Evolutionary conservation across 768 basidiomycete species (phyloP).

Genomic region (Russula foetens): DNA sequence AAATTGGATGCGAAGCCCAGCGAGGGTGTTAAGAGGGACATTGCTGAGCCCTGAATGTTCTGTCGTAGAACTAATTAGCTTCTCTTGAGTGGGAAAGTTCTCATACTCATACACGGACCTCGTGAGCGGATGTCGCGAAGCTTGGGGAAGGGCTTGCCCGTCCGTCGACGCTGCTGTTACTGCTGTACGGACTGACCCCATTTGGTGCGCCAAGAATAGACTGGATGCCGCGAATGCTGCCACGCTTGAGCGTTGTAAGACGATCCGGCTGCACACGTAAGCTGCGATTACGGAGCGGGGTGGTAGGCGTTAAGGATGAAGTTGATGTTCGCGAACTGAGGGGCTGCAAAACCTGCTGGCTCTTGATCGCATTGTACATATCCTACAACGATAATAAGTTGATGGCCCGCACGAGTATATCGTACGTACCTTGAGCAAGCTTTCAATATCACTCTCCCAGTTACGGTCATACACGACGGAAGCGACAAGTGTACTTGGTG

Average conservation of each 20-base stretch:
- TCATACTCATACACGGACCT: constrained; percentile 36
- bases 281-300: constrained; percentile 57
- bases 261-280: constrained; percentile 60
- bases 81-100: not conserved
- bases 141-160: constrained; percentile 93
- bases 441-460: constrained; percentile 88
- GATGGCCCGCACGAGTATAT: not conserved
- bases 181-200: constrained; percentile 78
- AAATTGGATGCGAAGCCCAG: constrained; percentile 97
- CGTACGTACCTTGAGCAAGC: constrained; percentile 67
- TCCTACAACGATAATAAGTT: constrained; percentile 45
- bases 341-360: constrained; percentile 85
- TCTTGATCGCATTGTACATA: constrained; percentile 89
- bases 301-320: constrained; percentile 50
- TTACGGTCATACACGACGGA: constrained; percentile 48
- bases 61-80: constrained; percentile 31
- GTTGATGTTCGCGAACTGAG: constrained; percentile 44
- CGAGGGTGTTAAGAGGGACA: constrained; percentile 70
- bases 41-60: constrained; percentile 49
- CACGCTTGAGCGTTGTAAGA: constrained; percentile 73
- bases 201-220: constrained; percentile 61
- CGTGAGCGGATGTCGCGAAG: constrained; percentile 82
- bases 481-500: constrained; percentile 27
- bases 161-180: constrained; percentile 77
- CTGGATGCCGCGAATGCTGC: constrained; percentile 84